Percentiles rank a stretch among this genome's conserved stretches.
Evolutionary conservation across 768 basidiomycete species (phyloP).

Genomic region (Suillus hirtellus): DNA sequence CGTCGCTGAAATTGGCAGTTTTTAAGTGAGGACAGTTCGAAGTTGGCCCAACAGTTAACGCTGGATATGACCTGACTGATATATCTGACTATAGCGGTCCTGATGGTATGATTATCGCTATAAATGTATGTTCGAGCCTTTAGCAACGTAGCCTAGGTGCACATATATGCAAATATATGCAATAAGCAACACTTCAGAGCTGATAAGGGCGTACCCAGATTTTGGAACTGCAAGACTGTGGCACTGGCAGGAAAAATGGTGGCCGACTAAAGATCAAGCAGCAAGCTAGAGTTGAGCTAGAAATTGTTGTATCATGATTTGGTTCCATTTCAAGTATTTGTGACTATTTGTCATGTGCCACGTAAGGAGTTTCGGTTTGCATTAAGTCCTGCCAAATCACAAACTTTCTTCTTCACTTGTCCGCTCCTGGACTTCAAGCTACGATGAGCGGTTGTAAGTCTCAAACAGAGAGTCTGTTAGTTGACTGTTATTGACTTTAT

Average conservation of each 20-base stretch:
- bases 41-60: background rate
- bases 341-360: conserved; percentile 5
- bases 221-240: background rate
- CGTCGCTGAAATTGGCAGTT: background rate
- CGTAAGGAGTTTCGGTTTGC: conserved; percentile 9
- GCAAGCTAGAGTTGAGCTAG: no score
- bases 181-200: background rate
- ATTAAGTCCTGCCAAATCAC: conserved; percentile 9
- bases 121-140: background rate
- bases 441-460: conserved; percentile 82
- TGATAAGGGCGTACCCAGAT: background rate
- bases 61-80: background rate
- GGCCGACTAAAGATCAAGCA: no score
- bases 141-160: no score
- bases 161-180: background rate
- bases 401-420: conserved; percentile 12
- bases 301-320: background rate
- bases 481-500: conserved; percentile 9
- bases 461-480: background rate
- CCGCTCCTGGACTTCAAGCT: conserved; percentile 28
- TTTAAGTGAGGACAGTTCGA: background rate
- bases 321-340: background rate
- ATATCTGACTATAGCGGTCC: background rate
- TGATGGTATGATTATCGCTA: background rate
- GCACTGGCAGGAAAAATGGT: background rate